These are phyloP conservation scores for Capronia coronata DNA, from an alignment of 2,329 filamentous ascomycete genomes.

Conservation along the genomic window DNA sequence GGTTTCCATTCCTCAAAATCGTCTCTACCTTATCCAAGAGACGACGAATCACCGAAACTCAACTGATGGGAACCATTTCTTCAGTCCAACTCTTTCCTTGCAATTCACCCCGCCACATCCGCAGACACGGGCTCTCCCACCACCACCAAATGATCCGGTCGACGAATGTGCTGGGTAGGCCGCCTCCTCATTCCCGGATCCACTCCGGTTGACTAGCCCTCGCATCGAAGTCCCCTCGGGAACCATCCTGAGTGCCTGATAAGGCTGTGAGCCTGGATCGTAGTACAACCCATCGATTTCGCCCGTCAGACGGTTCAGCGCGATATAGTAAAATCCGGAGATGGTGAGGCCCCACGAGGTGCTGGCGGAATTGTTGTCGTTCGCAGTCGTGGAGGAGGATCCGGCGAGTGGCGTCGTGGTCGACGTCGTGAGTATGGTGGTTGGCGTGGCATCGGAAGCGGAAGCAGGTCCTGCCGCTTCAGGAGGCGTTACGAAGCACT, in stretches of 20 bases:
- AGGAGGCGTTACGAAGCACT: conserved; percentile 39
- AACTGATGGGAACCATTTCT: conserved; percentile 23
- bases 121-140: neutral
- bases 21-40: neutral
- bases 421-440: conserved; percentile 14
- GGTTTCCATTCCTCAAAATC: no score
- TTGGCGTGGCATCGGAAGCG: conserved; percentile 4
- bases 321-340: conserved; percentile 47
- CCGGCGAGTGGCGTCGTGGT: neutral
- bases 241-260: conserved; percentile 42
- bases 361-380: neutral
- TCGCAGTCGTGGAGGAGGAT: neutral
- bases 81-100: conserved; percentile 16
- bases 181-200: neutral
- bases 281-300: conserved; percentile 46
- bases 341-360: conserved; percentile 43
- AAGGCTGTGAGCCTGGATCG: conserved; percentile 45
- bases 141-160: neutral
- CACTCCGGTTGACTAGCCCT: neutral
- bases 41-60: conserved; percentile 16
- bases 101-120: conserved; percentile 15
- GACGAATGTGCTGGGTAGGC: neutral
- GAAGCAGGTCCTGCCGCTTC: neutral
- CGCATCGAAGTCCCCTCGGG: conserved; percentile 28
- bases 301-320: conserved; percentile 41